Evolutionary conservation across 2,329 filamentous ascomycete species (phyloP).

Genomic region (Claviceps sp.): DNA sequence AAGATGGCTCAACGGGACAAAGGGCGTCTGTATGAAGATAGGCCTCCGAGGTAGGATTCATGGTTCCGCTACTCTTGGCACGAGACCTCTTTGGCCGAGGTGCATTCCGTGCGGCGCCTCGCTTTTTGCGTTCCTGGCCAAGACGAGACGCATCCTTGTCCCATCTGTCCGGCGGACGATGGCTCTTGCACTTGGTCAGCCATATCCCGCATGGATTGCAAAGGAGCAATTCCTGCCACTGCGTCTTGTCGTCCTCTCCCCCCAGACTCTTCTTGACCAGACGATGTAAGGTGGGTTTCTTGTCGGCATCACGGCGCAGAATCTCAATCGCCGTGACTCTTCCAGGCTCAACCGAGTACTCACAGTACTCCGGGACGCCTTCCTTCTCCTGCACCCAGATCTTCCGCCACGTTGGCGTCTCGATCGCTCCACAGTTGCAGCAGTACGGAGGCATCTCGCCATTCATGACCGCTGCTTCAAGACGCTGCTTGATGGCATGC

Average conservation of each 20-base stretch:
- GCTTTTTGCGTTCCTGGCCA: constrained; percentile 37
- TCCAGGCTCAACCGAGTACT: constrained; percentile 60
- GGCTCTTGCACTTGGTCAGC: constrained; percentile 76
- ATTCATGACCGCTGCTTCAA: constrained; percentile 53
- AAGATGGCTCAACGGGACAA: constrained; percentile 30
- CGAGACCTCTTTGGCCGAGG: constrained; percentile 34
- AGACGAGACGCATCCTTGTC: constrained; percentile 46
- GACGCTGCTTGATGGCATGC: constrained; percentile 41
- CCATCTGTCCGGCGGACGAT: constrained; percentile 78
- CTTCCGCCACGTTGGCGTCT: constrained; percentile 93
- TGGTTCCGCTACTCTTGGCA: constrained; percentile 31
- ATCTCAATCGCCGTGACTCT: constrained; percentile 62
- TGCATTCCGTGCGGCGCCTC: constrained; percentile 26
- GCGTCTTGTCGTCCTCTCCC: constrained; percentile 46
- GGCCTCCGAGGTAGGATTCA: constrained; percentile 38
- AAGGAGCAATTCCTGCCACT: constrained; percentile 59
- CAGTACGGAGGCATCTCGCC: constrained; percentile 84
- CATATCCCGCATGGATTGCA: constrained; percentile 97
- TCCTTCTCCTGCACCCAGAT: constrained; percentile 68
- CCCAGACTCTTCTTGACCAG: constrained; percentile 64
- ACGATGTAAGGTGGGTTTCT: constrained; percentile 53
- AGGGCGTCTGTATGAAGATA: constrained; percentile 40
- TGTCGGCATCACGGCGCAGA: constrained; percentile 47
- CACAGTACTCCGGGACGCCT: constrained; percentile 55
- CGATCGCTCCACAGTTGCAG: constrained; percentile 84